A percentile compares a stretch with the other conserved stretches of the same genome.
These are phyloP conservation scores for Tubosaeta brunneosetosa DNA, from an alignment of 768 basidiomycete genomes.

Conservation along the genomic window DNA sequence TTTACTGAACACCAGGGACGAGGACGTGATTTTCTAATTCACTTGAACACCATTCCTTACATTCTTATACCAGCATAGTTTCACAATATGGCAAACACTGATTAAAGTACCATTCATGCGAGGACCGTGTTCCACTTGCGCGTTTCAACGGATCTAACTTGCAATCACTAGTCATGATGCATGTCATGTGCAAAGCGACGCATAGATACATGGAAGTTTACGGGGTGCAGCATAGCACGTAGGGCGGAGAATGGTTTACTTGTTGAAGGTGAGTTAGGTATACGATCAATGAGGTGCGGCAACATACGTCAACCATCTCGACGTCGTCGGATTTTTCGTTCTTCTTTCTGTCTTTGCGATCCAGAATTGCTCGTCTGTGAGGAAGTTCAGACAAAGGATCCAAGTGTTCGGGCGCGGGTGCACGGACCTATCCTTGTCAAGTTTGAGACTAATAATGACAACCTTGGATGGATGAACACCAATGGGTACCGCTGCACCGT, in stretches of 20 bases:
- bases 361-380: slow-evolving; percentile 74
- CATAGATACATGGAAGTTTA: slow-evolving; percentile 70
- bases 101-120: slow-evolving; percentile 12
- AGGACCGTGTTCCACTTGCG: slow-evolving; percentile 1
- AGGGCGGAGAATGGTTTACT: slow-evolving; percentile 21
- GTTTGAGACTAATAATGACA: slow-evolving; percentile 87
- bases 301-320: slow-evolving; percentile 77
- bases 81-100: neutral
- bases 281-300: slow-evolving; percentile 4
- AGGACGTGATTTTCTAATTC: slow-evolving; percentile 85
- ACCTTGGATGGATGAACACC: slow-evolving; percentile 97
- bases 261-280: slow-evolving; percentile 11
- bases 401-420: neutral
- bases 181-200: slow-evolving; percentile 49
- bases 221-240: slow-evolving; percentile 17
- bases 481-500: slow-evolving; percentile 89
- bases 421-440: slow-evolving; percentile 81
- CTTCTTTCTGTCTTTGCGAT: slow-evolving; percentile 82
- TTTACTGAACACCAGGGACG: slow-evolving; percentile 82
- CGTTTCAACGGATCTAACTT: neutral
- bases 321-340: slow-evolving; percentile 53
- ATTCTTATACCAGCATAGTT: slow-evolving; percentile 12
- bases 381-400: slow-evolving; percentile 5
- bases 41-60: neutral
- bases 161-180: slow-evolving; percentile 35